Base-by-base conservation (phyloP, 768 basidiomycete genomes). In the Leccinum boreale region DNA sequence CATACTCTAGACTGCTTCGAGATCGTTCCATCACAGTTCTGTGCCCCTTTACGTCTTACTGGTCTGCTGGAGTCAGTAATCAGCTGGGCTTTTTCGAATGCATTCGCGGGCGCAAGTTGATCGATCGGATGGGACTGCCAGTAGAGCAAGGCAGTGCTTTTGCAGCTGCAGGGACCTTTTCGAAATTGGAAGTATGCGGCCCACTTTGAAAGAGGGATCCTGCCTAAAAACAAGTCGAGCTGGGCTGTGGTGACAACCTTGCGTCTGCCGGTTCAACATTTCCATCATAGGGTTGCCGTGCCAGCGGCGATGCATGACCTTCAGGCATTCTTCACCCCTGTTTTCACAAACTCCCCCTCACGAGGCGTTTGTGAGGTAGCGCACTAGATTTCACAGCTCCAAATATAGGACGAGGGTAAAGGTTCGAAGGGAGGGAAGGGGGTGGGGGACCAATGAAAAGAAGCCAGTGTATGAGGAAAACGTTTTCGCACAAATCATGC, bases 351-450 rank as follows among this genome's bases (percentile, higher is more conserved):
- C 36, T 28, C 23, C 24, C 23, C 45, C 48, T 52, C 67, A 67
- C 58, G 66, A 60, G 66, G 67, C 23, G 4, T 28, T 69, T 69
- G 62, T 36, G 62, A 67, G 58, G 65, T 53, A 52, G 67, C 15
- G 1, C 46, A 28, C 19, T 17, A 19, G 60, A 55, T 36, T 46
- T 26, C 42, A 47, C 36, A 31, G 21, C 11, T 52, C 14, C 33
- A 55, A 28, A 48, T 26, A 56, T 21, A 46, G 33, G 39, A 42
- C 47, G 52, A 47, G 45, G 24, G 42, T 23, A 19, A 53, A 50
- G 26, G 12, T 8, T 19, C n/a, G 39, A 42, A 42, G n/a, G 36
- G 17, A 15, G 9, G n/a, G n/a, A 39, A 39, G 8, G 39, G 39
- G 44, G 31, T 12, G 31, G 31, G 39, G 52, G 10, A 10, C 23